phyloP scores from a whole-genome alignment of 805 yeast genomes.

The Wickerhamiella kurtzmanii region DNA sequence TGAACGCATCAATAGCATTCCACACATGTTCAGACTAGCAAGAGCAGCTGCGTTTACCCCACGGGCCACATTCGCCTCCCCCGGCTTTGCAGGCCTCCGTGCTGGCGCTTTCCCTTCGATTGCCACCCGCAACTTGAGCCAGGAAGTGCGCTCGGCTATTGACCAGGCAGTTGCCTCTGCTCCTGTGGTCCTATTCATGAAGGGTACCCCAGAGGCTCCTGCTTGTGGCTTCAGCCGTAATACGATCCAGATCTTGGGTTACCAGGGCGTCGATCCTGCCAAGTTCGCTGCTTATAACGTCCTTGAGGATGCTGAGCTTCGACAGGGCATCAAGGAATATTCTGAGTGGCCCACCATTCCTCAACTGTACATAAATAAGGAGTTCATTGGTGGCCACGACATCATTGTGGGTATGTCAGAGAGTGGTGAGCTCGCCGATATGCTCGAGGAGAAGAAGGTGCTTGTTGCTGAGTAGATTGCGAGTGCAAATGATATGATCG shows the following conservation, averaged over 20 bases:
- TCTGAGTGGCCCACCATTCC: conserved; percentile 98
- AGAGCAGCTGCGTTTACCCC: no score
- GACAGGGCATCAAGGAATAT: conserved; percentile 91
- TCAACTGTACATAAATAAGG: conserved; percentile 75
- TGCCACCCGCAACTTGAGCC: conserved; percentile 36
- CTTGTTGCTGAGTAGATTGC: conserved; percentile 65
- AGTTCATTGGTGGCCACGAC: conserved; percentile 96
- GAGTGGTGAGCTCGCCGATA: conserved; percentile 74
- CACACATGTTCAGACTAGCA: not conserved
- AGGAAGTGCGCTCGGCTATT: conserved; percentile 72
- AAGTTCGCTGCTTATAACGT: conserved; percentile 97
- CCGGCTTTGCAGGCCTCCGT: not conserved
- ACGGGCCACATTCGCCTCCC: no score
- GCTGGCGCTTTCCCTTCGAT: not conserved
- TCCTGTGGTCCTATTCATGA: conserved; percentile 94
- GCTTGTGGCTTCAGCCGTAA: conserved; percentile 97
- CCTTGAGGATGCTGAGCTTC: conserved; percentile 82
- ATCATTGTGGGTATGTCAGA: conserved; percentile 78
- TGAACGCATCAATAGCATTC: no score
- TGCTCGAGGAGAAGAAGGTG: conserved; percentile 66
- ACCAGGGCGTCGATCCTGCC: conserved; percentile 91
- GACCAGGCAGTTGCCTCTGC: conserved; percentile 76
- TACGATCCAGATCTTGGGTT: conserved; percentile 83
- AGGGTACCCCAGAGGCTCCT: conserved; percentile 96
- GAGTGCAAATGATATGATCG: no score